Conservation (phyloP, 129 eudicot genomes). For the Arctium minus region DNA sequence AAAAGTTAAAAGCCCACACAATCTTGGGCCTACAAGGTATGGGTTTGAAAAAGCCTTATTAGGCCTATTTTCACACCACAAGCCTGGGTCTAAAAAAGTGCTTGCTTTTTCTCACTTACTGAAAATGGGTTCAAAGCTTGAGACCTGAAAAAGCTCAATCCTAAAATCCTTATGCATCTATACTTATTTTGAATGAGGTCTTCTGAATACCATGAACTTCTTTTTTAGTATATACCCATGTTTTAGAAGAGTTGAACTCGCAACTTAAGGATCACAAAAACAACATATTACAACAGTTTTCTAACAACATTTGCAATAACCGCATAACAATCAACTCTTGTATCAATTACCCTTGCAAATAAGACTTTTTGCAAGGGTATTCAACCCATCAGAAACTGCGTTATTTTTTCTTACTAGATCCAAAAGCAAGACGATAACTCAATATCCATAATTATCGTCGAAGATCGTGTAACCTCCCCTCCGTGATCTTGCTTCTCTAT, state of each 20-base stretch:
- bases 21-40: no score
- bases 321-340: background rate
- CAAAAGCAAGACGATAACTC: background rate
- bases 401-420: background rate
- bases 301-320: background rate
- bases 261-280: background rate
- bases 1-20: no score
- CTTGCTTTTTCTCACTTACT: no score
- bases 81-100: background rate
- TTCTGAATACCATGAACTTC: background rate
- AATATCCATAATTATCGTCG: slow-evolving; percentile 66
- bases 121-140: background rate
- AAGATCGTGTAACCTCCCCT: slow-evolving; percentile 56
- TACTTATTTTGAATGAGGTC: background rate
- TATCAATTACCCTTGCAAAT: background rate
- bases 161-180: no score
- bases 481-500: slow-evolving; percentile 78
- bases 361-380: background rate
- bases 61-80: background rate
- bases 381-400: background rate
- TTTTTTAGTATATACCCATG: background rate
- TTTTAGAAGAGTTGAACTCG: background rate
- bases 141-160: no score
- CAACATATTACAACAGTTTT: background rate
- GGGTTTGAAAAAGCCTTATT: background rate